Evolutionary conservation across 139 green algal species (phyloP).

Genomic region (Coccomyxa sp.): DNA sequence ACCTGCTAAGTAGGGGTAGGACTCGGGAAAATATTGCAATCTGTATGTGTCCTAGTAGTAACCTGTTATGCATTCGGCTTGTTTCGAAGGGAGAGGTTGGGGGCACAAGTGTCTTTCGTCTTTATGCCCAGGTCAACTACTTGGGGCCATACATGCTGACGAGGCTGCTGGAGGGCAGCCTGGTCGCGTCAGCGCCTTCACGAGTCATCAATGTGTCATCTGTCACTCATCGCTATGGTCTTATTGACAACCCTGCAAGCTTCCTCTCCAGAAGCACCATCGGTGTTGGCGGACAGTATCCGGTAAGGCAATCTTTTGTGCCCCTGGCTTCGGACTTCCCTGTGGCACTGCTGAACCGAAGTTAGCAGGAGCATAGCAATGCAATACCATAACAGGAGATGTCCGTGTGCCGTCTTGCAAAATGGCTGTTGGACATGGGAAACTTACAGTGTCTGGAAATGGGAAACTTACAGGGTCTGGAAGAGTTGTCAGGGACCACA

Average conservation of each 20-base stretch:
- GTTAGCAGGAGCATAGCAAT: not conserved
- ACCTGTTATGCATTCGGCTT: too few relatives aligned
- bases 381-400: not conserved
- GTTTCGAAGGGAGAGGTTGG: too few relatives aligned
- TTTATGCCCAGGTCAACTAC: slow-evolving; percentile 53
- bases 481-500: too few relatives aligned
- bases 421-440: too few relatives aligned
- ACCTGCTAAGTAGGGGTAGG: not conserved
- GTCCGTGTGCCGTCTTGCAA: not conserved
- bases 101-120: too few relatives aligned
- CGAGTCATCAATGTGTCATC: slow-evolving; percentile 49
- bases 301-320: not conserved
- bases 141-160: slow-evolving; percentile 70
- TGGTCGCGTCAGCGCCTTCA: slow-evolving; percentile 26
- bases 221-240: slow-evolving; percentile 36
- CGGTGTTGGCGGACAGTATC: not conserved
- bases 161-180: slow-evolving; percentile 46
- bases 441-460: too few relatives aligned
- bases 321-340: too few relatives aligned
- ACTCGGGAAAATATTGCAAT: not conserved
- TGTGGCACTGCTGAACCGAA: not conserved
- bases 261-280: not conserved
- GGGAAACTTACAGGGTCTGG: too few relatives aligned
- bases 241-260: slow-evolving; percentile 1
- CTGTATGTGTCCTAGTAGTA: not conserved